Evolutionary conservation across 2,329 filamentous ascomycete genomes (phyloP), one percentile per base, ranked within the genome.

Genomic region (Kalmusia sp.): DNA sequence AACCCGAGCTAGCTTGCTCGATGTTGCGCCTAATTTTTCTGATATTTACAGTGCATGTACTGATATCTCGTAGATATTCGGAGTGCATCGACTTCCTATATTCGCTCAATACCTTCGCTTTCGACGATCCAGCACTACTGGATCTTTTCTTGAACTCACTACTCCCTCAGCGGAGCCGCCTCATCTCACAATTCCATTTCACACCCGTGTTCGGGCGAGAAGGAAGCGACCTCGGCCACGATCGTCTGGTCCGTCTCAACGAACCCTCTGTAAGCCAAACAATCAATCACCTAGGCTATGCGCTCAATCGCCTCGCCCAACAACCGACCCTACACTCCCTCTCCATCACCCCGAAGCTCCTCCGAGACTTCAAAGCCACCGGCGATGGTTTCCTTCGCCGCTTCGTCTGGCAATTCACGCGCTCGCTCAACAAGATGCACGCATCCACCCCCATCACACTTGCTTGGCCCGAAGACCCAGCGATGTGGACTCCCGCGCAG

Each of bases 71-170:
- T n/a, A 56, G 53, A 31, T 56, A 52, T 24, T 55, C 49, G 6
- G 53, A 56, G 25, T 25, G 35, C 17, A 49, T 52, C 24, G 31
- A 56, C 19, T 33, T 44, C 17, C 39, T 56, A 7, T 56, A 56
- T 24, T 52, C 49, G n/a, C 24, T 43, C 15, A 52, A 56, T 31
- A 52, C 53, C 3, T 55, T 52, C 31, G 24, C 48, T 2, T 52
- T 56, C 37, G 43, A 52, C 22, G 38, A 44, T 21, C 25, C 39
- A 15, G 21, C 17, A 6, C 31, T 34, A 24, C 12, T 44, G 2
- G 6, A 8, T 7, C 15, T 6, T 15, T 56, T 52, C 25, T 17
- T 33, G 5, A 12, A 11, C 33, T 35, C 34, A 17, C 14, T 52
- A n/a, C 44, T 56, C 19, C 30, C 50, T 17, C 28, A 19, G 3